Conservation (phyloP, 768 basidiomycete species). For the Pleurotus giganteus region DNA sequence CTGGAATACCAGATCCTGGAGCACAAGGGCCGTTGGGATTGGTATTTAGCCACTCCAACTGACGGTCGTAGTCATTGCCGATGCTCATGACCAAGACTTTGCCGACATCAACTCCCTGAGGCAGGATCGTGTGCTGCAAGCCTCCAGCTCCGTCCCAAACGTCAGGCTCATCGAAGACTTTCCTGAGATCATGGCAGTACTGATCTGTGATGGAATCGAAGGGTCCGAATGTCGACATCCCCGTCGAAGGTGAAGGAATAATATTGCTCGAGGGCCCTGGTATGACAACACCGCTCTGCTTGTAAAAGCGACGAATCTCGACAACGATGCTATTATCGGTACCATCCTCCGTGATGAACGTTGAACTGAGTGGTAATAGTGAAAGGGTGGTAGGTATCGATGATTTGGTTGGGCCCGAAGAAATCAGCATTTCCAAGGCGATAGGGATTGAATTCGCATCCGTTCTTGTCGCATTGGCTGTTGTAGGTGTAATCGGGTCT, state of each 20-base stretch:
- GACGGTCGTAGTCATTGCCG: slow-evolving; percentile 33
- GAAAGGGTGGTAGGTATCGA: slow-evolving; percentile 35
- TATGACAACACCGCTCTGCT: background rate
- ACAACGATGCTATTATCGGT: background rate
- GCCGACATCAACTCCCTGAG: slow-evolving; percentile 19
- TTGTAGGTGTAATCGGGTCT: slow-evolving; percentile 21
- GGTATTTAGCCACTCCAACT: slow-evolving; percentile 30
- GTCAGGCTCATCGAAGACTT: slow-evolving; percentile 28
- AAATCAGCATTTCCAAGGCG: slow-evolving; percentile 23
- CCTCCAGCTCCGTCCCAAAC: slow-evolving; percentile 21
- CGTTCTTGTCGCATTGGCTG: slow-evolving; percentile 40
- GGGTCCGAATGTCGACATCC: slow-evolving; percentile 27
- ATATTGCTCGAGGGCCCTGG: slow-evolving; percentile 22
- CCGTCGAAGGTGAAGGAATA: slow-evolving; percentile 32
- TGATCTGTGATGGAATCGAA: slow-evolving; percentile 34
- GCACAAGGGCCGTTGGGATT: slow-evolving; percentile 34
- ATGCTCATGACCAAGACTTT: slow-evolving; percentile 35
- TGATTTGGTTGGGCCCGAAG: slow-evolving; percentile 35
- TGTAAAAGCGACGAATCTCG: slow-evolving; percentile 22
- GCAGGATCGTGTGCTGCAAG: slow-evolving; percentile 19
- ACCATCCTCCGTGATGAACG: slow-evolving; percentile 32
- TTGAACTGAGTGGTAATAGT: slow-evolving; percentile 37
- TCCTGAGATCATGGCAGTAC: slow-evolving; percentile 34
- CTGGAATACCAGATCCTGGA: slow-evolving; percentile 32
- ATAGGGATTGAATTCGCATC: slow-evolving; percentile 43